Evolutionary conservation across 768 basidiomycete genomes (phyloP).

Genomic region (Pisolithus marmoratus): DNA sequence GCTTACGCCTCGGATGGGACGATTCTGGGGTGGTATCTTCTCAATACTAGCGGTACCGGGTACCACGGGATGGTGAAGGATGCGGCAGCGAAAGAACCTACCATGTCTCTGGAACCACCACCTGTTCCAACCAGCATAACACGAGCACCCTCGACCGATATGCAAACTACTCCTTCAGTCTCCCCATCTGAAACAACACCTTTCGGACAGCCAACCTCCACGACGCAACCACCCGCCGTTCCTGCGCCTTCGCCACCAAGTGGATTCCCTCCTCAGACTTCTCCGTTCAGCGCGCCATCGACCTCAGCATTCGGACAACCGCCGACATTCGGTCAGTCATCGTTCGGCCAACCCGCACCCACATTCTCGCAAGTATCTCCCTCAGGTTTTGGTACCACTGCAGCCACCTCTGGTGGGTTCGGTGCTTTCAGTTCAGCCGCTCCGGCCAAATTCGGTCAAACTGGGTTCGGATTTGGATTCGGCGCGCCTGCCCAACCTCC

Average conservation of each 20-base stretch:
- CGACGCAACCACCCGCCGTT: constrained; percentile 19
- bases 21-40: constrained; percentile 64
- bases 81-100: neutral
- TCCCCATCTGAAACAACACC: constrained; percentile 16
- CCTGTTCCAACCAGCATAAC: constrained; percentile 16
- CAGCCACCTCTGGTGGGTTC: constrained; percentile 22
- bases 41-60: constrained; percentile 45
- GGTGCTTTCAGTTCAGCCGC: constrained; percentile 27
- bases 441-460: constrained; percentile 29
- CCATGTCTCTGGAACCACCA: constrained; percentile 4
- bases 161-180: constrained; percentile 22
- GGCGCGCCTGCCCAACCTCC: constrained; percentile 8
- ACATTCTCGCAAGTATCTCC: constrained; percentile 14
- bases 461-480: constrained; percentile 21
- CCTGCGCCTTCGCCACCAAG: constrained; percentile 33
- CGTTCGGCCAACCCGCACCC: constrained; percentile 13
- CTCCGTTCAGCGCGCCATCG: constrained; percentile 12
- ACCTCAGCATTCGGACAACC: constrained; percentile 30
- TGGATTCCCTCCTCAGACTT: constrained; percentile 18
- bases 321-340: constrained; percentile 13
- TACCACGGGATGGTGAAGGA: constrained; percentile 52
- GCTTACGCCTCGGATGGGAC: constrained; percentile 78
- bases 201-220: neutral
- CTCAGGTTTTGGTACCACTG: constrained; percentile 18
- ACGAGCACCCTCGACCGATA: constrained; percentile 26